Evolutionary conservation across 805 yeast species (phyloP), one percentile per base, ranked within the genome.

Genomic region (Nakazawaea holstii): DNA sequence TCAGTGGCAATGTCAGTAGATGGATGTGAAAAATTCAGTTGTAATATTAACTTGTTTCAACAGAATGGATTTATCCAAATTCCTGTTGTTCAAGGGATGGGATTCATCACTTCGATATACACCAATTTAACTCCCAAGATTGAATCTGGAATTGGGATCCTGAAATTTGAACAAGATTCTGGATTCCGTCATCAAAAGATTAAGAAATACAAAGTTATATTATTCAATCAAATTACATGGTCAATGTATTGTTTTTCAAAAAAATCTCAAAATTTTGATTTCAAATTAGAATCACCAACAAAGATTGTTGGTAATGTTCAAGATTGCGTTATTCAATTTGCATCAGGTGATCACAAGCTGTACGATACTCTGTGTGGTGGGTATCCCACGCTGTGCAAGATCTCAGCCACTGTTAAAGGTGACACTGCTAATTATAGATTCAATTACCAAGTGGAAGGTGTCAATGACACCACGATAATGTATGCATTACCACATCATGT

Each of bases 61-160:
- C 39, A 49, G 4, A 41, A 45, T 30, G 39, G 78, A 40, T 70
- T 66, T 31, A 59, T 82, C 44, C 67, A 67, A 31, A 60, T 77
- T 35, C 91, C 95, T 2, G 59, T 86, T 48, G 86, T 82, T n/a
- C 89, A 84, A 61, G 97, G 97, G 47, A 74, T 75, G 78, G 96
- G 95, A 11, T 80, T 85, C 54, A 79, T 85, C 9, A 82, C 95
- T 33, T 87, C 80, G 15, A 67, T 75, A 26, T 72, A 74, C 55
- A 72, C 73, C 40, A 64, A 70, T 54, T 62, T 78, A 58, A 68
- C 66, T 33, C 79, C 84, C 6, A 57, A 62, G 43, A 49, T 81
- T 11, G 68, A 67, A 13, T 75, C 82, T 15, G 72, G 68, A 13
- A 79, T 81, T 30, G 89, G 88, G 0, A 66, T 82, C 45, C 74